A percentile compares a stretch with the other conserved stretches of the same genome.
These are phyloP conservation scores for Amaranthus hypochondriacus DNA, from an alignment of 148 eudicot species.

Conservation along the genomic window DNA sequence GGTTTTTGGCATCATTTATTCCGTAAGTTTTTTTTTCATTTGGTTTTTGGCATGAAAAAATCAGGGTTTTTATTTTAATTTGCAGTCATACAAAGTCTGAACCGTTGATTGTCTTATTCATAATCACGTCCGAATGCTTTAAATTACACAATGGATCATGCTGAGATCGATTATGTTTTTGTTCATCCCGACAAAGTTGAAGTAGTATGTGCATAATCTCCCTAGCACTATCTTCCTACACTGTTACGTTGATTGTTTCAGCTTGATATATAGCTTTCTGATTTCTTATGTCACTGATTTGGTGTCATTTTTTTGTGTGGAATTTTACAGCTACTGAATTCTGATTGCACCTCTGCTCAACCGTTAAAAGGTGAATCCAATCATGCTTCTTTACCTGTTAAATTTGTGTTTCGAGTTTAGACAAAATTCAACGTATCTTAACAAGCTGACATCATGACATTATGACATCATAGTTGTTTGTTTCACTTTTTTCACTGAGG, in stretches of 20 bases:
- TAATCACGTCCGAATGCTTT: slow-evolving; percentile 71
- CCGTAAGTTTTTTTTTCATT: too few species aligned
- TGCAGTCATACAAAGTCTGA: too few species aligned
- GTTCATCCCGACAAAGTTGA: slow-evolving; percentile 68
- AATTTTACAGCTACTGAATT: slow-evolving; percentile 39
- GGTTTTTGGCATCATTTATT: too few species aligned
- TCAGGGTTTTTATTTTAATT: too few species aligned
- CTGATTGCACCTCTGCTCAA: slow-evolving; percentile 57
- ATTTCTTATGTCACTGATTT: slow-evolving; percentile 3
- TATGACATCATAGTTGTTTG: slow-evolving; percentile 61
- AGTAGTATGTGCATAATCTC: slow-evolving; percentile 42
- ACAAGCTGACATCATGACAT: slow-evolving; percentile 7
- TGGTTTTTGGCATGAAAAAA: too few species aligned
- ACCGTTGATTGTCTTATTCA: neutral
- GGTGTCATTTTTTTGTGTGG: neutral
- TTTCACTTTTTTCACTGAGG: slow-evolving; percentile 60
- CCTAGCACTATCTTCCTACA: too few species aligned
- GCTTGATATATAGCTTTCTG: neutral
- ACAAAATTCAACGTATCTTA: neutral
- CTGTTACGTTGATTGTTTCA: too few species aligned
- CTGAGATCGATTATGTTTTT: slow-evolving; percentile 87
- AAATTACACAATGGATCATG: slow-evolving; percentile 71
- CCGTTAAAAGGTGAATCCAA: slow-evolving; percentile 61
- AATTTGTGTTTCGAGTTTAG: neutral
- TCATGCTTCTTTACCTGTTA: neutral